A percentile compares a stretch with the other conserved stretches of the same genome.
These are phyloP conservation scores for Starmerella apis DNA, from an alignment of 805 yeast genomes.

Conservation along the genomic window DNA sequence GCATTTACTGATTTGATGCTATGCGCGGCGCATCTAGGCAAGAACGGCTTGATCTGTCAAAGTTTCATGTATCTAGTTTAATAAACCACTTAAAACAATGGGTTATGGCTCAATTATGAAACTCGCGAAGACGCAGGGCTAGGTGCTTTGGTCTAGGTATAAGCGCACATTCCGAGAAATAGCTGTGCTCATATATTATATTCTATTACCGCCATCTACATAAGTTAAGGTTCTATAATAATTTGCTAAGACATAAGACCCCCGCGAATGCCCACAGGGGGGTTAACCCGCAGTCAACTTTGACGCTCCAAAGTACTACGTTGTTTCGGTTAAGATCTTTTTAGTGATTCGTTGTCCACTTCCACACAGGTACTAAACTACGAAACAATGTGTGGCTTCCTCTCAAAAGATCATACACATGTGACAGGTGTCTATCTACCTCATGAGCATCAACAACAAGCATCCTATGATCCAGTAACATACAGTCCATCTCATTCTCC, in stretches of 20 bases:
- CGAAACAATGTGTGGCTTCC: conserved; percentile 1
- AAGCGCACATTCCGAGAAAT: not conserved
- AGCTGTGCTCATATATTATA: conserved; percentile 1
- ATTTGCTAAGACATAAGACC: conserved; percentile 2
- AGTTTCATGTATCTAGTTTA: not conserved
- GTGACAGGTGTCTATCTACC: not conserved
- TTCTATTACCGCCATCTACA: conserved; percentile 6
- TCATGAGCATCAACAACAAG: not conserved
- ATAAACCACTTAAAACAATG: not conserved
- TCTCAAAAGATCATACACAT: not conserved
- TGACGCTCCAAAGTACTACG: not conserved
- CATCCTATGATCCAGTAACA: not conserved
- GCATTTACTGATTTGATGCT: not conserved
- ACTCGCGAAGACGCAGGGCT: conserved; percentile 5
- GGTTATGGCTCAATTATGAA: not conserved
- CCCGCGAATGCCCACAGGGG: not conserved
- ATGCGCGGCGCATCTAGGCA: not conserved
- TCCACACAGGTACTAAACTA: not conserved
- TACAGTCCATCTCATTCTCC: not conserved
- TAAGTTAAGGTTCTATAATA: conserved; percentile 6
- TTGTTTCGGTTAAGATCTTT: not conserved
- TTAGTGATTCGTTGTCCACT: not conserved
- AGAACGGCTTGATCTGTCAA: too few relatives aligned
- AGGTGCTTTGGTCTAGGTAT: not conserved
- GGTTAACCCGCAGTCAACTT: not conserved